A percentile compares a stretch with the other conserved stretches of the same genome.
phyloP scores from a whole-genome alignment of 345 rosid genomes.

The thale cress (Arabidopsis thaliana) region DNA sequence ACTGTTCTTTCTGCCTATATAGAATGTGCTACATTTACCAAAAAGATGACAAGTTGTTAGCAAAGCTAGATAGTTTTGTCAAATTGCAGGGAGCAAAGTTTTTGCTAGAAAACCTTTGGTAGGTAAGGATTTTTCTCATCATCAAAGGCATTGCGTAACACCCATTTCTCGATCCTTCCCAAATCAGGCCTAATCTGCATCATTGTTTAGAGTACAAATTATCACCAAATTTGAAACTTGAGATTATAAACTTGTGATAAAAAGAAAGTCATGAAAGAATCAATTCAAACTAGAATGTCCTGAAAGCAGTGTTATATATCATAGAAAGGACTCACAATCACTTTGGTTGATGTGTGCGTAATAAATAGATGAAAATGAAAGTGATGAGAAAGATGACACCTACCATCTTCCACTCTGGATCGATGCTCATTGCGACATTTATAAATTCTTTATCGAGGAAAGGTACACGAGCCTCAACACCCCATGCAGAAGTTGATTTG shows the following conservation, averaged over 20 bases:
- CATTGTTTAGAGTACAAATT: slow-evolving; percentile 2
- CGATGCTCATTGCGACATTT: slow-evolving; percentile 70
- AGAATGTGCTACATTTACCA: slow-evolving; percentile 62
- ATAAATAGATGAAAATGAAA: not conserved
- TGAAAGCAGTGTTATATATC: not conserved
- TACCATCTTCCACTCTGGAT: slow-evolving; percentile 94
- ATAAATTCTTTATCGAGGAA: slow-evolving; percentile 80
- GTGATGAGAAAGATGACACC: slow-evolving; percentile 14
- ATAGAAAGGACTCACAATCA: not conserved
- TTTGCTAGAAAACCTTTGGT: slow-evolving; percentile 60
- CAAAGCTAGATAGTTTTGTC: slow-evolving; percentile 8
- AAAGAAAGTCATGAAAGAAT: not conserved
- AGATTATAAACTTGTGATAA: not conserved
- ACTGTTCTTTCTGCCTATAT: slow-evolving; percentile 87
- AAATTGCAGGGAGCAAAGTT: slow-evolving; percentile 15
- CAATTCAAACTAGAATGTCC: not conserved
- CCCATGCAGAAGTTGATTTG: slow-evolving; percentile 90
- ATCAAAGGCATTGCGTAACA: slow-evolving; percentile 84
- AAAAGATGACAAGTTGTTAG: slow-evolving; percentile 31
- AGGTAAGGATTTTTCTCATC: slow-evolving; percentile 74
- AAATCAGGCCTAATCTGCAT: slow-evolving; percentile 71
- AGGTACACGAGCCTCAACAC: slow-evolving; percentile 93
- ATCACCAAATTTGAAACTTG: not conserved
- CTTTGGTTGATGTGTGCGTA: not conserved
- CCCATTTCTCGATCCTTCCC: slow-evolving; percentile 88